Conservation (phyloP, 495 filamentous ascomycete species). For the Aspergillus steynii region DNA sequence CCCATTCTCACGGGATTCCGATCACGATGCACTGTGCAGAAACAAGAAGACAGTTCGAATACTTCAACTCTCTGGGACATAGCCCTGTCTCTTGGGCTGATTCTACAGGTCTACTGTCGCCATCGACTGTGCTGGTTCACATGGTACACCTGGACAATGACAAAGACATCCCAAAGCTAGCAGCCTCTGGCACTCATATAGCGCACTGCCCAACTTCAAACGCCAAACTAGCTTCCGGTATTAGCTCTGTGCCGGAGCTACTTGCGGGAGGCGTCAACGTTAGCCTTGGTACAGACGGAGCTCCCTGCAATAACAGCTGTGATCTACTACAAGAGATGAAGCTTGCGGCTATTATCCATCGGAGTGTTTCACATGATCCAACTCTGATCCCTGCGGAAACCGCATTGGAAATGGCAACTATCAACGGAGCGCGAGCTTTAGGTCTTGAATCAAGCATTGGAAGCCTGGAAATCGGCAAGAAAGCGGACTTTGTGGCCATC, state of each 20-base stretch:
- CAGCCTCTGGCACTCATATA: conserved; percentile 43
- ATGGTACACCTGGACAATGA: conserved; percentile 49
- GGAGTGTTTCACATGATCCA: conserved; percentile 45
- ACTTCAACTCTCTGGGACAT: conserved; percentile 40
- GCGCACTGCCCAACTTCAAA: conserved; percentile 54
- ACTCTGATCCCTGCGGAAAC: conserved; percentile 47
- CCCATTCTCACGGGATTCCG: conserved; percentile 41
- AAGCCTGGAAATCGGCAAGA: conserved; percentile 55
- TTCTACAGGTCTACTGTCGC: conserved; percentile 41
- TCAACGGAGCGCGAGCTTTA: conserved; percentile 53
- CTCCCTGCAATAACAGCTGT: conserved; percentile 52
- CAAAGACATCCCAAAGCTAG: conserved; percentile 40
- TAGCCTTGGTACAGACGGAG: conserved; percentile 49
- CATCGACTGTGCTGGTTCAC: conserved; percentile 42
- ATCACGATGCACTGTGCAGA: conserved; percentile 47
- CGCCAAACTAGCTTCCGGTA: conserved; percentile 51
- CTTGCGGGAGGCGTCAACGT: conserved; percentile 38
- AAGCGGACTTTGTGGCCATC: conserved; percentile 54
- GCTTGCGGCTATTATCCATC: conserved; percentile 52
- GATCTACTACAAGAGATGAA: conserved; percentile 55
- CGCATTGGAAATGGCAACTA: conserved; percentile 55
- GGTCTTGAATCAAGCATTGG: conserved; percentile 46
- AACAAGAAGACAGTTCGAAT: conserved; percentile 39
- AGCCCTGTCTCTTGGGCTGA: conserved; percentile 46
- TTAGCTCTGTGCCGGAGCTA: conserved; percentile 46